Conservation (phyloP, 371 early-diverging fungal genomes). For the Mucor piriformis region DNA sequence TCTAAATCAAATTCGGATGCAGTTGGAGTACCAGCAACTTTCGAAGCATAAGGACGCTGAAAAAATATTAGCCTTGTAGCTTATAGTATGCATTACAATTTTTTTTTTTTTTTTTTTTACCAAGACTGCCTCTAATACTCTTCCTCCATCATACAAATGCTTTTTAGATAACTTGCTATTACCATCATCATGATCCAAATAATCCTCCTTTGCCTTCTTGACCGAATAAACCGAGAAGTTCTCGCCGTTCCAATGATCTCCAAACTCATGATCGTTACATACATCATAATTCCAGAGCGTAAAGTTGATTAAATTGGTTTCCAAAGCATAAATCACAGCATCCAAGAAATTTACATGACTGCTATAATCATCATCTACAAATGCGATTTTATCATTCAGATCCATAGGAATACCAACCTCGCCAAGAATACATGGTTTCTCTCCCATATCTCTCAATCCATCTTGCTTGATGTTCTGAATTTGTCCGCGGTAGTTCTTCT, state of each 20-base stretch:
- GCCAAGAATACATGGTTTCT: constrained; percentile 71
- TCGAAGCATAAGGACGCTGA: constrained; percentile 83
- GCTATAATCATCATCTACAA: constrained; percentile 68
- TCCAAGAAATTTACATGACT: constrained; percentile 76
- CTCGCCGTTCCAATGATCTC: constrained; percentile 91
- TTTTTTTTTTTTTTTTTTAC: too few species aligned
- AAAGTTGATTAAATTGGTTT: constrained; percentile 75
- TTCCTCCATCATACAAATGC: constrained; percentile 72
- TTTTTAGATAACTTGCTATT: constrained; percentile 33
- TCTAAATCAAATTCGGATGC: constrained; percentile 61
- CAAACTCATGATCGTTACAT: constrained; percentile 74
- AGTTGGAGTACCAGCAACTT: constrained; percentile 74
- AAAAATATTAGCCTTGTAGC: too few species aligned
- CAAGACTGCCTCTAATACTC: constrained; percentile 80
- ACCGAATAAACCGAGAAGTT: constrained; percentile 80
- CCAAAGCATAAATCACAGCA: constrained; percentile 73
- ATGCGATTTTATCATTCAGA: constrained; percentile 71
- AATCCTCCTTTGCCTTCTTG: constrained; percentile 16
- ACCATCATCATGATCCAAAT: constrained; percentile 21
- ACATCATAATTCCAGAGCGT: constrained; percentile 89
- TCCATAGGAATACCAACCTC: constrained; percentile 91
- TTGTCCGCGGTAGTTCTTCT: constrained; percentile 76
- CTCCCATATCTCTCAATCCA: constrained; percentile 67
- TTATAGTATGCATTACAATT: background rate
- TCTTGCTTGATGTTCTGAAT: constrained; percentile 65